Evolutionary conservation across 208 protist genomes (phyloP).

Genomic region (Lotmaria passim): DNA sequence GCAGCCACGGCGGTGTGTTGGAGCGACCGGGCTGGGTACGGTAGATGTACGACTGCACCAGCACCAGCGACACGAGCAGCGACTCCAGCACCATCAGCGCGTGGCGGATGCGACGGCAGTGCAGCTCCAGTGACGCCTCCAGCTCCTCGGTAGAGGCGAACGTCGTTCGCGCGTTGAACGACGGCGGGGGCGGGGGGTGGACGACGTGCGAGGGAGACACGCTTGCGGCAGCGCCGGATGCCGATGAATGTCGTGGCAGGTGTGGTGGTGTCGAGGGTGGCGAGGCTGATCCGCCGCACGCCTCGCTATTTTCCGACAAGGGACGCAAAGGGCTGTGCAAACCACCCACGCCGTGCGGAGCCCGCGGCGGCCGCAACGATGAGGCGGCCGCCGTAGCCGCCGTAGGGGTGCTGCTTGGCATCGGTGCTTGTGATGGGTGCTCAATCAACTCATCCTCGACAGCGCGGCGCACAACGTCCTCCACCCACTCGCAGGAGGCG

Average conservation of each 20-base stretch:
- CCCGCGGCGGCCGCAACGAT: background rate
- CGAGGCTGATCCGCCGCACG: background rate
- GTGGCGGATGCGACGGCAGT: constrained; percentile 35
- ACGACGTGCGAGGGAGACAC: background rate
- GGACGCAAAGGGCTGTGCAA: constrained; percentile 1
- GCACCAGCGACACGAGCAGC: constrained; percentile 34
- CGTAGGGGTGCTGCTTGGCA: background rate
- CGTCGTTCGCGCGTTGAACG: background rate
- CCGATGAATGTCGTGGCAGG: background rate
- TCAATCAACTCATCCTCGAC: constrained; percentile 24
- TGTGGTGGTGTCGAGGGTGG: background rate
- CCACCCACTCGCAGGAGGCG: constrained; percentile 37
- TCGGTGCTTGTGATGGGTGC: too few relatives aligned
- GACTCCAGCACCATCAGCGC: constrained; percentile 46
- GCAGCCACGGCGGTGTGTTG: constrained; percentile 16
- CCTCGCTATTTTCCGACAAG: background rate
- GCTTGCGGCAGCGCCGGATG: background rate
- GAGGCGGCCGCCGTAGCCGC: background rate
- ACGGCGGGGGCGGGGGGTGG: background rate
- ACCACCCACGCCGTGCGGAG: background rate
- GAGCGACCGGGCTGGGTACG: constrained; percentile 1
- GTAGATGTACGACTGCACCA: constrained; percentile 30
- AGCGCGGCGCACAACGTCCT: constrained; percentile 27
- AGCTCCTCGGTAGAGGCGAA: constrained; percentile 31
- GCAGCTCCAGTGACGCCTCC: constrained; percentile 24